These are phyloP conservation scores for Pugionium dolabratum DNA, from an alignment of 345 rosid genomes.

Conservation along the genomic window DNA sequence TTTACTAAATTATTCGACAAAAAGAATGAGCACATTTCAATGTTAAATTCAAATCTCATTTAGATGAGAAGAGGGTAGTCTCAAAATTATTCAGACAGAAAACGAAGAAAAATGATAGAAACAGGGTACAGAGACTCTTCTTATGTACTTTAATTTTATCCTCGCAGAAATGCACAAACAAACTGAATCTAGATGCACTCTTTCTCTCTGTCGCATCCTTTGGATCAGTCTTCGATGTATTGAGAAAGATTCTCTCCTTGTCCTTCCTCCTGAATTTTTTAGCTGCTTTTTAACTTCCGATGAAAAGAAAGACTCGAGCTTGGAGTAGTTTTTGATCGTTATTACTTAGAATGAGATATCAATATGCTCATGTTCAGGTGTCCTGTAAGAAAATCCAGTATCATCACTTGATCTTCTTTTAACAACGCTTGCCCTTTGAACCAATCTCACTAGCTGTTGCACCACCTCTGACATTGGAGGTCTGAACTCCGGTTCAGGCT, in stretches of 20 bases:
- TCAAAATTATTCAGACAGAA: constrained; percentile 1
- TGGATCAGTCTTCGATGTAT: constrained; percentile 19
- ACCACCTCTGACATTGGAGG: constrained; percentile 99
- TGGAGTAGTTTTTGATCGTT: not conserved
- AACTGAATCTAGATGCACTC: constrained; percentile 25
- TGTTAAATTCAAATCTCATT: constrained; percentile 4
- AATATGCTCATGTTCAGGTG: constrained; percentile 81
- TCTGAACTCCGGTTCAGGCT: constrained; percentile 86
- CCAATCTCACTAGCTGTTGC: constrained; percentile 86
- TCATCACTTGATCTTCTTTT: constrained; percentile 89
- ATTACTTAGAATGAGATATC: constrained; percentile 55
- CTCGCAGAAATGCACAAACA: constrained; percentile 24
- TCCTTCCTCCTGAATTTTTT: not conserved
- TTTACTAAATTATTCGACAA: not conserved
- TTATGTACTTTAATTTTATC: constrained; percentile 34
- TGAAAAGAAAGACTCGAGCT: constrained; percentile 6
- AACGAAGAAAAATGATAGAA: constrained; percentile 2
- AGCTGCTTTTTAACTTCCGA: constrained; percentile 10
- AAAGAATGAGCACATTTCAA: not conserved
- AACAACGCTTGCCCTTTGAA: constrained; percentile 87
- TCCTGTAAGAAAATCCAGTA: constrained; percentile 72
- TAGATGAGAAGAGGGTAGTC: not conserved
- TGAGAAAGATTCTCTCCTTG: constrained; percentile 1
- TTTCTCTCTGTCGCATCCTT: constrained; percentile 1
- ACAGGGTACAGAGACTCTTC: constrained; percentile 8